These are phyloP conservation scores for Cryptosporidium baileyi DNA, from an alignment of 169 alveolate genomes.

Conservation along the genomic window DNA sequence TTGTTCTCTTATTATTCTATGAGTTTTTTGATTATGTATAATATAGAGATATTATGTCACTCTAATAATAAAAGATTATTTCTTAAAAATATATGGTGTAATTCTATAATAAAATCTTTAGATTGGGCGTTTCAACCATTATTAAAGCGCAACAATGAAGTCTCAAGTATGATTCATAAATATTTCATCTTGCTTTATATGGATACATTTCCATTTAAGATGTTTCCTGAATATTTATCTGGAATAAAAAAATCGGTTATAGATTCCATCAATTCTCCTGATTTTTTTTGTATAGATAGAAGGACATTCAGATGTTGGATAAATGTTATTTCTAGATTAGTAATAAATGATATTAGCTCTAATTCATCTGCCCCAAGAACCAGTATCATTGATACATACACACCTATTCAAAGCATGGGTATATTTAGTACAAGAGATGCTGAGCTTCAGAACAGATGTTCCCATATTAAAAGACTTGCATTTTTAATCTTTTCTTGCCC, in stretches of 20 bases:
- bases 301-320: conserved; percentile 71
- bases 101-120: conserved; percentile 11
- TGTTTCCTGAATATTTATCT: conserved; percentile 64
- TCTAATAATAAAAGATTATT: conserved; percentile 12
- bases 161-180: conserved; percentile 58
- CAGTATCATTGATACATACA: conserved; percentile 31
- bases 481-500: conserved; percentile 79
- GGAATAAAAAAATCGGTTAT: conserved; percentile 68
- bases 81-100: conserved; percentile 35
- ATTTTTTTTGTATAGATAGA: conserved; percentile 67
- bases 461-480: conserved; percentile 73
- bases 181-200: conserved; percentile 55
- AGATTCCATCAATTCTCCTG: conserved; percentile 58
- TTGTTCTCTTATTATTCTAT: conserved; percentile 59
- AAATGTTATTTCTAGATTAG: conserved; percentile 22
- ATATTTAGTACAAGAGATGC: conserved; percentile 73
- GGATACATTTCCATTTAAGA: conserved; percentile 58
- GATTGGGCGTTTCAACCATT: conserved; percentile 62
- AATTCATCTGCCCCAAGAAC: conserved; percentile 36
- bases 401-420: conserved; percentile 57
- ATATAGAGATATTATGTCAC: conserved; percentile 22
- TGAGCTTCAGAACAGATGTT: conserved; percentile 59
- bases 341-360: conserved; percentile 14
- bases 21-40: conserved; percentile 58
- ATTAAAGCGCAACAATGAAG: conserved; percentile 32